Evolutionary conservation across 2,329 filamentous ascomycete genomes (phyloP).

Genomic region (Fusarium drepaniforme): DNA sequence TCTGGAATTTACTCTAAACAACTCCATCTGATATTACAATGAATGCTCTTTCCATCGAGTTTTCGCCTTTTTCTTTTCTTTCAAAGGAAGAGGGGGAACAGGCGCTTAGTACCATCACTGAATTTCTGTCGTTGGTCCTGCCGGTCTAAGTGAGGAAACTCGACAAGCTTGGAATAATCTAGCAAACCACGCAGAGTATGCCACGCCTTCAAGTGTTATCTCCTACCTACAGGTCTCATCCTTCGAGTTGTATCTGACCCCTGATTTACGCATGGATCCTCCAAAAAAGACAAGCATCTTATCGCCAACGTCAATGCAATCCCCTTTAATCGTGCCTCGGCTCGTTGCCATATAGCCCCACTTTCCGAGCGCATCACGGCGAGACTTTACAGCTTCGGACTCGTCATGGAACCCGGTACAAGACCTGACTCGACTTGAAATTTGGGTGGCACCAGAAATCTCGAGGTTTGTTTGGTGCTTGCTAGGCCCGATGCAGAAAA

Average conservation of each 20-base stretch:
- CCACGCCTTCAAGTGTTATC: not conserved
- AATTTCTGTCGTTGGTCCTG: not conserved
- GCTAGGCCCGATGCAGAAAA: conserved; percentile 9
- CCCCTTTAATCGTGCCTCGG: conserved; percentile 33
- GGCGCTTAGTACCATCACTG: not conserved
- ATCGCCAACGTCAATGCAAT: not conserved
- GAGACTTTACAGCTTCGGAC: conserved; percentile 13
- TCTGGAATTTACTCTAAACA: not conserved
- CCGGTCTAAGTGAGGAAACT: not conserved
- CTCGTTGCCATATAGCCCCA: conserved; percentile 23
- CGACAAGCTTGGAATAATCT: not conserved
- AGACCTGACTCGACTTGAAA: not conserved
- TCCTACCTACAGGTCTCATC: not conserved
- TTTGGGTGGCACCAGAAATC: not conserved
- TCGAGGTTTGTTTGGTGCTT: not conserved
- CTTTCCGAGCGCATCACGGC: conserved; percentile 12
- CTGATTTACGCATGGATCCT: conserved; percentile 1
- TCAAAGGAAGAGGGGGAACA: not conserved
- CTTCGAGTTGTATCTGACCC: not conserved
- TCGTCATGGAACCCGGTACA: conserved; percentile 2
- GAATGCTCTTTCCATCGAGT: not conserved
- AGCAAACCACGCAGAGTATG: not conserved
- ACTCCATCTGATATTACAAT: not conserved
- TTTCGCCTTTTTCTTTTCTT: not conserved
- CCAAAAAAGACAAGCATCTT: not conserved